Evolutionary conservation across 495 filamentous ascomycete species (phyloP), one percentile per base, ranked within the genome.

Genomic region (Hyaloscypha finlandica): DNA sequence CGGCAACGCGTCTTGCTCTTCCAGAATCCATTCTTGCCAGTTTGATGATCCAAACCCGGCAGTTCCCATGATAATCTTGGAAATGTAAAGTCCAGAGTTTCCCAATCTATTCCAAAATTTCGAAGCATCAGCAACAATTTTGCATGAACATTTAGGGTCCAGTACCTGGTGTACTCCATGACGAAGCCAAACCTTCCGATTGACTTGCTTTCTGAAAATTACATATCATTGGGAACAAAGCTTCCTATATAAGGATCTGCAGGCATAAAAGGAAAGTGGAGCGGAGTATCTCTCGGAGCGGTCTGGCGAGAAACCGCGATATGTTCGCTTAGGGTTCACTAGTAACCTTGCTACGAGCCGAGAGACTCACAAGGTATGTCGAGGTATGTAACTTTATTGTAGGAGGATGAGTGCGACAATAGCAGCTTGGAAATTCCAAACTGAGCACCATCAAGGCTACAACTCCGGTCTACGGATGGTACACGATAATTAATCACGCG

Each of bases 41-140:
- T 77, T 63, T 2, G 74, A 62, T 33, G 79, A 77, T 19, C 89
- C 89, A 63, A 84, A 89, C 70, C 79, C 82, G 87, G 90, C 91
- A 65, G 84, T 83, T 3, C 89, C 89, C 11, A 91, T 79, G 66
- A 89, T 84, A 66, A 89, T 82, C 31, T 86, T 84, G 8, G 88
- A 89, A 66, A 92, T 77, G 59, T 81, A 84, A 25, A 92, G 83
- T 59, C 89, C 89, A 39, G 83, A 88, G 25, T 80, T 83, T 25
- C 89, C 89, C 12, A 92, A 78, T 19, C 63, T 65, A 48, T 48
- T 48, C n/a, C 42, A 48, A 48, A 1, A 48, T 2, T 1, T 48
- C 42, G 12, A 31, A 20, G 25, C 42, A 48, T 48, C n/a, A 48
- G 42, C 42, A 48, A 48, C 2, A 1, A 11, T 48, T 48, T 1